phyloP scores from a whole-genome alignment of 2,329 filamentous ascomycete species.

The Mariannaea elegans region DNA sequence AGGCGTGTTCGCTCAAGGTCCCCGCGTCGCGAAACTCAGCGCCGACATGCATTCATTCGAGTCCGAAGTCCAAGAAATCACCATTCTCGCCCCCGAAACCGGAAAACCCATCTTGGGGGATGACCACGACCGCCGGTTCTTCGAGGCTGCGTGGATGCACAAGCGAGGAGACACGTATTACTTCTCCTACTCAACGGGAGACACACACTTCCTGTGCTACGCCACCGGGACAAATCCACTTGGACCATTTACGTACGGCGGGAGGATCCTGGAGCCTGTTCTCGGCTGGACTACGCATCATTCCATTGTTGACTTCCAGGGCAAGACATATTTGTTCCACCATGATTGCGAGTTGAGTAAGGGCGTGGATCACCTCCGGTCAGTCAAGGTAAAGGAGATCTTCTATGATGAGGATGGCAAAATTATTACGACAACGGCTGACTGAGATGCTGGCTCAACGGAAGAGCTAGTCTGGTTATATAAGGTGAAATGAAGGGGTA shows the following conservation, averaged over 20 bases:
- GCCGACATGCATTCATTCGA: conserved; percentile 73
- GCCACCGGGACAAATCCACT: conserved; percentile 70
- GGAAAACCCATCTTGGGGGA: conserved; percentile 68
- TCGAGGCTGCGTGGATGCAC: conserved; percentile 84
- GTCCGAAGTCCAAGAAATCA: conserved; percentile 64
- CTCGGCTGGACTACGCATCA: conserved; percentile 86
- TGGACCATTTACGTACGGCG: conserved; percentile 78
- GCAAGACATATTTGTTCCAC: conserved; percentile 78
- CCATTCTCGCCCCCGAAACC: conserved; percentile 70
- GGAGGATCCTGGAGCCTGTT: conserved; percentile 78
- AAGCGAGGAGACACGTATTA: conserved; percentile 76
- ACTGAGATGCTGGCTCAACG: too few relatives aligned
- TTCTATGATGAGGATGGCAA: conserved; percentile 73
- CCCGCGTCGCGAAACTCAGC: conserved; percentile 71
- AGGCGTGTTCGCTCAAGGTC: conserved; percentile 66
- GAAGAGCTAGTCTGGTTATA: too few relatives aligned
- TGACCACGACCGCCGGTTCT: conserved; percentile 80
- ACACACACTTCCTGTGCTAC: conserved; percentile 79
- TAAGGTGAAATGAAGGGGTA: too few relatives aligned
- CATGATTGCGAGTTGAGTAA: conserved; percentile 76
- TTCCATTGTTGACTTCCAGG: conserved; percentile 77
- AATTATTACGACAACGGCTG: conserved; percentile 56
- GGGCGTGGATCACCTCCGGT: conserved; percentile 75
- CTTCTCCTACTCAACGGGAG: conserved; percentile 81
- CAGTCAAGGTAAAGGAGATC: conserved; percentile 79